A percentile compares a stretch with the other conserved stretches of the same genome.
Conservation (phyloP, 2,329 filamentous ascomycete species). For the Thielaviopsis ethacetica region DNA sequence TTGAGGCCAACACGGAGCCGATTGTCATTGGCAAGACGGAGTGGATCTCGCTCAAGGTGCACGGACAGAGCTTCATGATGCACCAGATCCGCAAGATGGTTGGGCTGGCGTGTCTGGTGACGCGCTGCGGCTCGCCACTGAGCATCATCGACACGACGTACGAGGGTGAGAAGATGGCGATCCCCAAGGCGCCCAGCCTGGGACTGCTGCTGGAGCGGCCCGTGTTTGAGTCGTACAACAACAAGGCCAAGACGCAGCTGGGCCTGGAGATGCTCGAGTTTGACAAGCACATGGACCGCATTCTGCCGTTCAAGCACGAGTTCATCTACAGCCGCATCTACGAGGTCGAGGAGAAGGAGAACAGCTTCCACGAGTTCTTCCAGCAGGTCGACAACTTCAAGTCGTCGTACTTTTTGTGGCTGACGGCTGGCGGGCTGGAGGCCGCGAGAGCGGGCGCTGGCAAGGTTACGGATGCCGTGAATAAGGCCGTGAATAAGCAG, state of each 20-base stretch:
- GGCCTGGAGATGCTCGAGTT: constrained; percentile 62
- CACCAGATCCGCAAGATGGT: constrained; percentile 99
- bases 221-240: constrained; percentile 82
- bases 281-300: constrained; percentile 55
- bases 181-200: constrained; percentile 84
- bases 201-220: constrained; percentile 80
- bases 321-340: constrained; percentile 91
- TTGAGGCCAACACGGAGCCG: constrained; percentile 57
- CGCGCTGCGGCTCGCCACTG: constrained; percentile 65
- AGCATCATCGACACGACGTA: constrained; percentile 61
- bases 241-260: constrained; percentile 45
- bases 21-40: constrained; percentile 82
- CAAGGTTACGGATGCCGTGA: constrained; percentile 19
- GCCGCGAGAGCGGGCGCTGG: constrained; percentile 30
- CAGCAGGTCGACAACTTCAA: constrained; percentile 63
- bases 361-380: constrained; percentile 66
- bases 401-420: constrained; percentile 56
- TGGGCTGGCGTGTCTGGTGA: constrained; percentile 70
- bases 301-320: constrained; percentile 76
- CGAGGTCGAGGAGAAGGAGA: constrained; percentile 71
- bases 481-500: constrained; percentile 29
- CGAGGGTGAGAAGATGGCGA: constrained; percentile 54
- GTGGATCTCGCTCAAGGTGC: constrained; percentile 90
- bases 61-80: constrained; percentile 99
- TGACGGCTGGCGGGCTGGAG: constrained; percentile 51